Conservation (phyloP, 257 asterid species). For the Rhazya stricta region DNA sequence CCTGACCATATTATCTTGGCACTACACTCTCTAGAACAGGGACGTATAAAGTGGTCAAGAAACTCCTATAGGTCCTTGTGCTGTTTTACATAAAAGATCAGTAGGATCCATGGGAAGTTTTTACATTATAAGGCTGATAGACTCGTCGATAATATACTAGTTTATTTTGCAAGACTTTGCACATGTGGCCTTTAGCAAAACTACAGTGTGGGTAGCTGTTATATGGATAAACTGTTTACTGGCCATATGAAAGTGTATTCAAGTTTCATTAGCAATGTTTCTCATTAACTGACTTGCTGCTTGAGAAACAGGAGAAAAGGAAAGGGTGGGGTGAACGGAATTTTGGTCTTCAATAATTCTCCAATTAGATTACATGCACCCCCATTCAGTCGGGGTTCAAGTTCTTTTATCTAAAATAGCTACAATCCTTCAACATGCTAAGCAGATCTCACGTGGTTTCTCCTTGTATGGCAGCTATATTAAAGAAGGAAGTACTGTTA, state of each 20-base stretch:
- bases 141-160: not conserved
- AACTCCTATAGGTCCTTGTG: no score
- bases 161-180: not conserved
- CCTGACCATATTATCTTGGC: not conserved
- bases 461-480: constrained; percentile 37
- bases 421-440: not conserved
- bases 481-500: constrained; percentile 58
- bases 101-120: not conserved
- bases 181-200: not conserved
- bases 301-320: not conserved
- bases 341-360: not conserved
- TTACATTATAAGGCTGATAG: not conserved
- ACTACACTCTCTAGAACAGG: no score
- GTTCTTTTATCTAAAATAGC: not conserved
- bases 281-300: not conserved
- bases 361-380: not conserved
- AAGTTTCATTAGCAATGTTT: not conserved
- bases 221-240: not conserved
- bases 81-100: not conserved
- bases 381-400: not conserved
- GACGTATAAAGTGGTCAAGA: not conserved
- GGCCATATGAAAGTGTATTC: not conserved
- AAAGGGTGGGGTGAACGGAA: not conserved
- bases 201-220: not conserved
- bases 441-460: not conserved